Percentiles rank a stretch among this genome's conserved stretches.
Evolutionary conservation across 352 stramenopile genomes (phyloP).

Genomic region (Phytophthora litchii): DNA sequence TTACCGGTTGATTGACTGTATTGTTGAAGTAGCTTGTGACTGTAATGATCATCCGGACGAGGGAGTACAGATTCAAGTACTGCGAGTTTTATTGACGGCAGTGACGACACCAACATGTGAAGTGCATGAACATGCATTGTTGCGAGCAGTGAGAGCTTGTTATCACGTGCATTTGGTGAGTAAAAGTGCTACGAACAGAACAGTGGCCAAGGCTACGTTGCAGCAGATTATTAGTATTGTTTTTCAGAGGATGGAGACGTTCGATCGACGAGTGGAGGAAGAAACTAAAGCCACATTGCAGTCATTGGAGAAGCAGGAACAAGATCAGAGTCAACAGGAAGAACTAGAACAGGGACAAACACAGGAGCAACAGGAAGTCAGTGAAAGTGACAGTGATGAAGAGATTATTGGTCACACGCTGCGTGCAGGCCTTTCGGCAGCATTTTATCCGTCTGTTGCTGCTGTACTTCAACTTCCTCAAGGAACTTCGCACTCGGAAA

Average conservation of each 20-base stretch:
- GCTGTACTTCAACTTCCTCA: slow-evolving; percentile 35
- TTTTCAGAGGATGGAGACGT: slow-evolving; percentile 96
- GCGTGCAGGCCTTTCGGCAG: slow-evolving; percentile 19
- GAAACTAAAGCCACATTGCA: slow-evolving; percentile 67
- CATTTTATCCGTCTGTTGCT: slow-evolving; percentile 60
- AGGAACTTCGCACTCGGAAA: background rate
- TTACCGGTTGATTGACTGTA: slow-evolving; percentile 85
- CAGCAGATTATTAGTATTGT: slow-evolving; percentile 97
- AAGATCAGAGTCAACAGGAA: slow-evolving; percentile 21
- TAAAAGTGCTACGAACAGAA: slow-evolving; percentile 94
- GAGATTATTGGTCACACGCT: slow-evolving; percentile 12
- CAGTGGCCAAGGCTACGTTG: slow-evolving; percentile 96
- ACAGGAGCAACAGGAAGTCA: slow-evolving; percentile 21
- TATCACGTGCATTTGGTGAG: slow-evolving; percentile 97
- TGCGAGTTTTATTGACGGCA: slow-evolving; percentile 91
- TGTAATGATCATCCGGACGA: slow-evolving; percentile 92
- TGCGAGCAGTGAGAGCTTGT: slow-evolving; percentile 94
- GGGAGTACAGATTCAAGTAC: slow-evolving; percentile 92
- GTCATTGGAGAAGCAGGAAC: slow-evolving; percentile 48
- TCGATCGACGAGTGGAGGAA: slow-evolving; percentile 76
- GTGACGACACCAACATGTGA: slow-evolving; percentile 91
- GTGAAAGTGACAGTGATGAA: slow-evolving; percentile 33
- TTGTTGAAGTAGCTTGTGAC: slow-evolving; percentile 90
- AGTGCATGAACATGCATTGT: slow-evolving; percentile 93
- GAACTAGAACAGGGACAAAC: slow-evolving; percentile 22